phyloP scores from a whole-genome alignment of 169 alveolate genomes.

The Plasmodium gaboni region DNA sequence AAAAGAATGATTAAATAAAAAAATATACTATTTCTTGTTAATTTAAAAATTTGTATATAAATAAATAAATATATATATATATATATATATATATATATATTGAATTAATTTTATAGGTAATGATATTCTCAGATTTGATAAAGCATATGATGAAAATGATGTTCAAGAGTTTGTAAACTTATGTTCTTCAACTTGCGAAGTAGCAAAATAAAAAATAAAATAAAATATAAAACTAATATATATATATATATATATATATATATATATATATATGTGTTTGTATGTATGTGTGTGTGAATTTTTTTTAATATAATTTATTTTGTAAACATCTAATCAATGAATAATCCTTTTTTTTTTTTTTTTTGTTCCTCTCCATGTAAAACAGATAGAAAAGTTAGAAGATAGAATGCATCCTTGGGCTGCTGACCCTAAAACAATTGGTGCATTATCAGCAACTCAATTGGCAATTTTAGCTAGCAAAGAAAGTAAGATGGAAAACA shows the following conservation, averaged over 20 bases:
- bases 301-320: too few relatives aligned
- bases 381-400: conserved; percentile 89
- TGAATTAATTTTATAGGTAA: conserved; percentile 76
- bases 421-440: conserved; percentile 95
- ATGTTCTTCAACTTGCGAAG: conserved; percentile 85
- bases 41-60: too few relatives aligned
- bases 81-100: not conserved
- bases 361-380: not conserved
- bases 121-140: conserved; percentile 88
- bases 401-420: conserved; percentile 96
- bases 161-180: conserved; percentile 87
- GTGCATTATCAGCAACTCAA: conserved; percentile 96
- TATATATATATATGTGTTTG: not conserved
- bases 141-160: conserved; percentile 90
- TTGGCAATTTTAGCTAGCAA: conserved; percentile 93
- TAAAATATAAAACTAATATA: not conserved
- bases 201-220: not conserved
- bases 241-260: not conserved
- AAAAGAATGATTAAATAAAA: conserved; percentile 3
- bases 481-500: conserved; percentile 67
- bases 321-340: too few relatives aligned
- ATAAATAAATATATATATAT: too few relatives aligned
- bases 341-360: too few relatives aligned
- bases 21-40: not conserved
- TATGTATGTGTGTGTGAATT: not conserved